phyloP scores from a whole-genome alignment of 2,329 filamentous ascomycete genomes.

The Aspergillus ustus region DNA sequence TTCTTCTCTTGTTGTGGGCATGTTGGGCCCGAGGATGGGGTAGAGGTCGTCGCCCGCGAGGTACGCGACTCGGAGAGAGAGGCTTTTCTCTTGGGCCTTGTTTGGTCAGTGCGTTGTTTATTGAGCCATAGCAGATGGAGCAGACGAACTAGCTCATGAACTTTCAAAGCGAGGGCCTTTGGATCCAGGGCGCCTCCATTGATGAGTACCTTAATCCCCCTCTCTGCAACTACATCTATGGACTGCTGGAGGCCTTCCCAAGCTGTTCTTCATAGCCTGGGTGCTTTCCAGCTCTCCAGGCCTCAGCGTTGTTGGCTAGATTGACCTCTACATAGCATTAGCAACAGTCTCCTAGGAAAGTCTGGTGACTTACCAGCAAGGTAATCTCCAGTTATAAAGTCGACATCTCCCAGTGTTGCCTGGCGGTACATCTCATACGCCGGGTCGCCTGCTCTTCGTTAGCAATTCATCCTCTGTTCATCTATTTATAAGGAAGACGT shows the following conservation, averaged over 20 bases:
- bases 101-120: background rate
- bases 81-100: slow-evolving; percentile 39
- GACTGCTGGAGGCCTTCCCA: slow-evolving; percentile 55
- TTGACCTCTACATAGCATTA: slow-evolving; percentile 46
- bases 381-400: slow-evolving; percentile 61
- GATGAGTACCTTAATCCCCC: slow-evolving; percentile 59
- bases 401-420: slow-evolving; percentile 44
- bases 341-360: background rate
- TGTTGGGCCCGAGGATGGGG: slow-evolving; percentile 35
- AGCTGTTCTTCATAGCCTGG: slow-evolving; percentile 53
- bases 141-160: slow-evolving; percentile 43
- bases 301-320: slow-evolving; percentile 51
- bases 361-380: slow-evolving; percentile 44
- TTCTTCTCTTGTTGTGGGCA: slow-evolving; percentile 37
- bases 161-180: slow-evolving; percentile 54
- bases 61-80: slow-evolving; percentile 50
- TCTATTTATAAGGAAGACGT: background rate
- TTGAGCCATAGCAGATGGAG: background rate
- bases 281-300: slow-evolving; percentile 46
- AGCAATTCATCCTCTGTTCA: background rate
- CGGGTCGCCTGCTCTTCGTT: slow-evolving; percentile 32
- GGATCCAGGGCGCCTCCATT: slow-evolving; percentile 64
- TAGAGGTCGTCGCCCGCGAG: slow-evolving; percentile 54
- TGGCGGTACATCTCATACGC: slow-evolving; percentile 44
- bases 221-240: slow-evolving; percentile 52